A percentile compares a stretch with the other conserved stretches of the same genome.
Evolutionary conservation across 129 eudicot species (phyloP).

Genomic region (Lactuca sativa): DNA sequence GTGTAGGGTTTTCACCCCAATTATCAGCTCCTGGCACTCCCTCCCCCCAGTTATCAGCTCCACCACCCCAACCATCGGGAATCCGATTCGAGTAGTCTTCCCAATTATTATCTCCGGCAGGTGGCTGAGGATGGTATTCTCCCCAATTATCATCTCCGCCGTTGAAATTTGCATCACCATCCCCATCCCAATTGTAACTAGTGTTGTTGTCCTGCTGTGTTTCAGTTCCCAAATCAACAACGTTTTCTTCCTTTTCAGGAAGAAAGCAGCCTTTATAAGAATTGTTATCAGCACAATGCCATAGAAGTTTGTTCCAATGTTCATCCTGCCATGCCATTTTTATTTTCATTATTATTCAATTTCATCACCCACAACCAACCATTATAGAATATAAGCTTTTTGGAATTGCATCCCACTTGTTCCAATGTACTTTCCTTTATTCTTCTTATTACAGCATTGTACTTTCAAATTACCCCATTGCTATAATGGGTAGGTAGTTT

Average conservation of each 20-base stretch:
- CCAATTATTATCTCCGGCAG: background rate
- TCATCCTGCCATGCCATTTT: slow-evolving; percentile 54
- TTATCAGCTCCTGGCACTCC: background rate
- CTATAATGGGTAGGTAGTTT: no score
- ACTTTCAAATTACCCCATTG: no score
- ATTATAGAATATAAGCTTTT: no score
- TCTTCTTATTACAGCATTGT: no score
- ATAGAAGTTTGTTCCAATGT: slow-evolving; percentile 62
- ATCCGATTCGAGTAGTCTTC: background rate
- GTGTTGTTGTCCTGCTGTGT: slow-evolving; percentile 1
- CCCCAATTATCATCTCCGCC: slow-evolving; percentile 11
- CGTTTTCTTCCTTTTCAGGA: slow-evolving; percentile 41
- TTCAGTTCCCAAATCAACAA: slow-evolving; percentile 8
- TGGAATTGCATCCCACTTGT: no score
- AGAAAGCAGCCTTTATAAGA: slow-evolving; percentile 69
- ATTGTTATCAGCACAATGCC: slow-evolving; percentile 69
- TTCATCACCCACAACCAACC: no score
- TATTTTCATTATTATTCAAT: no score
- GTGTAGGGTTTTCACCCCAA: background rate
- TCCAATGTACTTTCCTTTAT: no score
- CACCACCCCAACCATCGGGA: background rate
- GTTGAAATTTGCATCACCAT: slow-evolving; percentile 7
- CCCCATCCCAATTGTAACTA: slow-evolving; percentile 20
- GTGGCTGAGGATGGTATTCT: background rate
- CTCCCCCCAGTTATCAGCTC: background rate